Conservation (phyloP, 768 basidiomycete species). For the Lactifluus volemus region DNA sequence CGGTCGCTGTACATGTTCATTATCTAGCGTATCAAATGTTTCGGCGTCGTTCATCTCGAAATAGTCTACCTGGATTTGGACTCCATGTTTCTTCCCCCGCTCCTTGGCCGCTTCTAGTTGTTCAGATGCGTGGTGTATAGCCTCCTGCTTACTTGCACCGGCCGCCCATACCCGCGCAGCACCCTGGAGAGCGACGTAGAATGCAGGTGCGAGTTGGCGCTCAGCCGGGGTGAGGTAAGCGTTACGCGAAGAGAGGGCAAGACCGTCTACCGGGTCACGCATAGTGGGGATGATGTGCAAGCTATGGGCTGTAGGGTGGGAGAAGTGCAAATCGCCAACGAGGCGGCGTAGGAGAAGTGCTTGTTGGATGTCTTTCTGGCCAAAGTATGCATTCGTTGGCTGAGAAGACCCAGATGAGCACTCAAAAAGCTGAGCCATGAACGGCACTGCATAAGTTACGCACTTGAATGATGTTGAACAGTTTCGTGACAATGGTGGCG, state of each 20-base stretch:
- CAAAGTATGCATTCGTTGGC: slow-evolving; percentile 92
- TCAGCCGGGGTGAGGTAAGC: slow-evolving; percentile 64
- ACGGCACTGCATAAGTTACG: slow-evolving; percentile 18
- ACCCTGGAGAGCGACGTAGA: slow-evolving; percentile 58
- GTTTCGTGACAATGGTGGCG: slow-evolving; percentile 88
- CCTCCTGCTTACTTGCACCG: slow-evolving; percentile 42
- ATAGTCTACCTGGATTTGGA: slow-evolving; percentile 69
- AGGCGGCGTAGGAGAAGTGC: slow-evolving; percentile 76
- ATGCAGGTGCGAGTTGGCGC: slow-evolving; percentile 45
- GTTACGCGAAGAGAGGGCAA: slow-evolving; percentile 91
- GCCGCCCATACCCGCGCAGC: slow-evolving; percentile 49
- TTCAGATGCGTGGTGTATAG: slow-evolving; percentile 36
- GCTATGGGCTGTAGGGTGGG: slow-evolving; percentile 61
- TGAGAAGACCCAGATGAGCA: slow-evolving; percentile 26
- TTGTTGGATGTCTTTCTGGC: slow-evolving; percentile 98
- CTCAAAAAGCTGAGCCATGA: background rate
- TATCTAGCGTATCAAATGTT: slow-evolving; percentile 57
- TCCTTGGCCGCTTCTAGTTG: slow-evolving; percentile 30
- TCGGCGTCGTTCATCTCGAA: slow-evolving; percentile 79
- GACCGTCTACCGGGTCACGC: slow-evolving; percentile 51
- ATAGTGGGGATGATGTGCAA: slow-evolving; percentile 85
- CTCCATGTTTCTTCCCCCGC: slow-evolving; percentile 25
- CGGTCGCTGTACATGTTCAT: slow-evolving; percentile 22
- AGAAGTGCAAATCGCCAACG: slow-evolving; percentile 69
- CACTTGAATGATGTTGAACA: slow-evolving; percentile 89